Percentiles rank a stretch among this genome's conserved stretches.
Conservation (phyloP, 805 yeast species). For the Wickerhamiella slavikovae region DNA sequence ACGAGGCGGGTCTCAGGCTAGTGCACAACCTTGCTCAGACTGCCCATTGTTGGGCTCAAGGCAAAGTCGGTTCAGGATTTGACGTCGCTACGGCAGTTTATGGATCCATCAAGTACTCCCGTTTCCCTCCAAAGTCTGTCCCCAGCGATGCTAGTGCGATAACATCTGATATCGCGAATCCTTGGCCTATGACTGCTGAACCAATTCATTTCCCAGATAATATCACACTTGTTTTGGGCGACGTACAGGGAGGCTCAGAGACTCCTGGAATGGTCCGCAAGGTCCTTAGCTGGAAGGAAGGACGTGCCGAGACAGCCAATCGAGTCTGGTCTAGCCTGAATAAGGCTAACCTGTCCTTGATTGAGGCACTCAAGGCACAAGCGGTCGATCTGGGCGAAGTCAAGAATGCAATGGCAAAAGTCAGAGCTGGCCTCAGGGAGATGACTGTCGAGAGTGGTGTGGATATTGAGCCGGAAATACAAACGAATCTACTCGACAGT, state of each 20-base stretch:
- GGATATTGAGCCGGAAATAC: constrained; percentile 69
- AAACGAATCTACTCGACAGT: constrained; percentile 45
- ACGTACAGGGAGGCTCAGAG: constrained; percentile 78
- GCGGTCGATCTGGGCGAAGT: constrained; percentile 16
- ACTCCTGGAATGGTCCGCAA: constrained; percentile 75
- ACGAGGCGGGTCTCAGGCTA: constrained; percentile 16
- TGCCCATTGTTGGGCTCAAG: constrained; percentile 86
- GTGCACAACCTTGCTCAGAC: constrained; percentile 75
- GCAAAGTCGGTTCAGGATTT: constrained; percentile 90
- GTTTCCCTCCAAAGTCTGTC: constrained; percentile 43
- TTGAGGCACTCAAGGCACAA: constrained; percentile 19
- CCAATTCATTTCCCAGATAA: constrained; percentile 48
- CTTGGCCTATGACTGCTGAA: constrained; percentile 40
- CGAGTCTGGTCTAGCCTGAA: constrained; percentile 36
- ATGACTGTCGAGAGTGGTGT: constrained; percentile 55
- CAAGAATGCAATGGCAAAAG: constrained; percentile 11
- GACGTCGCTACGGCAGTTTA: constrained; percentile 91
- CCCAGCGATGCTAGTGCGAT: constrained; percentile 13
- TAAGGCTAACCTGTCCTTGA: constrained; percentile 34
- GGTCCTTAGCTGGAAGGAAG: constrained; percentile 49
- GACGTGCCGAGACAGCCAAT: constrained; percentile 28
- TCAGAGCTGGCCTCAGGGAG: constrained; percentile 36
- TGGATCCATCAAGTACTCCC: constrained; percentile 66
- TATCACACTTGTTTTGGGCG: constrained; percentile 71
- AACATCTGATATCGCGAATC: constrained; percentile 12